Base-by-base conservation (phyloP, 2,329 filamentous ascomycete species). In the Mariannaea sp. region DNA sequence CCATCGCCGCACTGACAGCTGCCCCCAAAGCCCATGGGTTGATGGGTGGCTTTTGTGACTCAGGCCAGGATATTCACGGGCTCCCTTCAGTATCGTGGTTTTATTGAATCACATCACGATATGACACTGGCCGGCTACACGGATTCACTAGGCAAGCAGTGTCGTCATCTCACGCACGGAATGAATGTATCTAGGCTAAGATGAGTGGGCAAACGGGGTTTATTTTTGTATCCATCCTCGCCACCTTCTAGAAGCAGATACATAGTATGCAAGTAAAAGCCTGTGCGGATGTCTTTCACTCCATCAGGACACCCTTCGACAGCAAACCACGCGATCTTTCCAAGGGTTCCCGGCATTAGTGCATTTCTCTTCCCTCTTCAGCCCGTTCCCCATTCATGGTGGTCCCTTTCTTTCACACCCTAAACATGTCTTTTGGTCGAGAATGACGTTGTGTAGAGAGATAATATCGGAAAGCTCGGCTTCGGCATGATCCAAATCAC, bases 161-260 rank as follows among this genome's bases (percentile, higher is more conserved):
- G 41, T 47, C 48, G 40, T 49, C 45, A 56, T 55, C 40, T 43
- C 36, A 47, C 55, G 29, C 48, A 36, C 48, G 24, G 16, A 17
- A 39, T 20, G 16, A 7, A 14, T 8, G 24, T 44, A n/a, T 19
- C 30, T 52, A 49, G 52, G 26, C 39, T 20, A 10, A 26, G 3
- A 8, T 7, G 35, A 14, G 32, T 24, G 33, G 16, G 32, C 45
- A 10, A 26, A n/a, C n/a, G n/a, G 26, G 44, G 16, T 33, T 52
- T 38, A 41, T 26, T 20, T 30, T 51, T 36, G 53, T 24, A 36
- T 56, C 19, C 47, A 53, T 58, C 56, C 53, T 38, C 36, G 53
- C 16, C 10, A 16, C 24, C 24, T 59, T 57, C 56, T 51, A 57
- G 56, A 58, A 58, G 36, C 29, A 50, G 44, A 41, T 36, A n/a